These are phyloP conservation scores for Elsinoe fawcettii DNA, from an alignment of 2,329 filamentous ascomycete species.

Conservation along the genomic window DNA sequence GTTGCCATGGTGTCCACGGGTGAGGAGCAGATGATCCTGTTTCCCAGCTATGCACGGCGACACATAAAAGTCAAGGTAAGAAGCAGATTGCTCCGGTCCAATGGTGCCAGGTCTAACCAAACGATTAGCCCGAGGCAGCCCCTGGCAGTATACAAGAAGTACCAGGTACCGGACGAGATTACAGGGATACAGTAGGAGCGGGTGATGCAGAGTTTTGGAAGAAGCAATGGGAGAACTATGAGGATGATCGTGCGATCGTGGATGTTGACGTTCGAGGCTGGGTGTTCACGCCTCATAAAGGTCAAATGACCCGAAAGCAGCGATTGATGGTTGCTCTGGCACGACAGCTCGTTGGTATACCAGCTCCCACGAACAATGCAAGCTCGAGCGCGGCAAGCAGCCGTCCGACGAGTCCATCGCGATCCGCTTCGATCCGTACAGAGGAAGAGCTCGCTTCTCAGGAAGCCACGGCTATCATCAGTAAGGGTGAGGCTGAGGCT, in stretches of 20 bases:
- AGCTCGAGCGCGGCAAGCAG: slow-evolving; percentile 36
- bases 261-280: slow-evolving; percentile 94
- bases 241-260: slow-evolving; percentile 77
- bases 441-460: slow-evolving; percentile 62
- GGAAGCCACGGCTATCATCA: slow-evolving; percentile 70
- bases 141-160: slow-evolving; percentile 33
- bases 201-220: slow-evolving; percentile 68
- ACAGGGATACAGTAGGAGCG: slow-evolving; percentile 38
- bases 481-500: slow-evolving; percentile 62
- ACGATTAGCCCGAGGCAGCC: slow-evolving; percentile 26
- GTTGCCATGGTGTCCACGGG: slow-evolving; percentile 72
- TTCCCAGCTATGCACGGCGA: slow-evolving; percentile 82
- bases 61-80: slow-evolving; percentile 45
- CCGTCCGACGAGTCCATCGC: slow-evolving; percentile 38
- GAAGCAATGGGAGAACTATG: slow-evolving; percentile 67
- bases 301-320: slow-evolving; percentile 80
- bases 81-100: background rate
- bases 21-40: slow-evolving; percentile 87
- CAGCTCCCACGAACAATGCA: slow-evolving; percentile 50
- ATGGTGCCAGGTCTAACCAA: slow-evolving; percentile 21
- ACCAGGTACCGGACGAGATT: slow-evolving; percentile 35
- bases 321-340: slow-evolving; percentile 80
- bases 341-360: slow-evolving; percentile 77
- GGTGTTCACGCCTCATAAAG: slow-evolving; percentile 81
- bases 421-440: slow-evolving; percentile 24